phyloP scores from a whole-genome alignment of 2,329 filamentous ascomycete species.

The Fusarium sp. region DNA sequence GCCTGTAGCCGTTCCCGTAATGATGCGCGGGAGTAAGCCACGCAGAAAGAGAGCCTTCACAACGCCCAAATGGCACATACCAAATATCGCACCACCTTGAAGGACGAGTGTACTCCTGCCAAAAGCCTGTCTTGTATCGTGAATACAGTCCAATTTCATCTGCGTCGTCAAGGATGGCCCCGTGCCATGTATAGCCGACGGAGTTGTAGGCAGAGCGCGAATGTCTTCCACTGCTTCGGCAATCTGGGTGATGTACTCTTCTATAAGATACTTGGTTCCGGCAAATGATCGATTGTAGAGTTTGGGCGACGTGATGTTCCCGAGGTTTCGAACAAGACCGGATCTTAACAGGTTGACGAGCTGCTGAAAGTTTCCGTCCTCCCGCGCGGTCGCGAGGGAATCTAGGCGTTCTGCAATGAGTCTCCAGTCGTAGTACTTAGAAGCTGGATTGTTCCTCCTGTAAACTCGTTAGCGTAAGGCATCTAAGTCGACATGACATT shows the following conservation, averaged over 20 bases:
- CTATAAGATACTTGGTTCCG: slow-evolving; percentile 88
- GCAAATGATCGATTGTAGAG: slow-evolving; percentile 87
- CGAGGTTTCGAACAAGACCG: slow-evolving; percentile 83
- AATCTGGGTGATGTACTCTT: slow-evolving; percentile 87
- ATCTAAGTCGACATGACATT: background rate
- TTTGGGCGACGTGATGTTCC: slow-evolving; percentile 83
- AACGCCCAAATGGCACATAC: slow-evolving; percentile 87
- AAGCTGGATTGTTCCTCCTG: slow-evolving; percentile 83
- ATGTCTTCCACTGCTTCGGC: slow-evolving; percentile 84
- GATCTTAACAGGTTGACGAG: slow-evolving; percentile 83
- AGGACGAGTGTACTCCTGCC: slow-evolving; percentile 85
- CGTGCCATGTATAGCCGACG: slow-evolving; percentile 47
- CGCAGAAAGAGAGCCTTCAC: slow-evolving; percentile 85
- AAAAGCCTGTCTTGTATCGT: slow-evolving; percentile 88
- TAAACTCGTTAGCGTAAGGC: slow-evolving; percentile 11
- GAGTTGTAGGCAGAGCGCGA: slow-evolving; percentile 67
- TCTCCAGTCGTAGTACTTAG: slow-evolving; percentile 84
- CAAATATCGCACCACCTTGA: slow-evolving; percentile 91
- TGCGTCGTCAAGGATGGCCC: slow-evolving; percentile 67
- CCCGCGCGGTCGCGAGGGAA: slow-evolving; percentile 72
- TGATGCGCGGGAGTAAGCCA: slow-evolving; percentile 84
- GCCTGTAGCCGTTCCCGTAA: slow-evolving; percentile 89
- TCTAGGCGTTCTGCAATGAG: slow-evolving; percentile 81
- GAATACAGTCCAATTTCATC: slow-evolving; percentile 84
- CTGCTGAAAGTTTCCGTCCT: slow-evolving; percentile 75